Evolutionary conservation across 2,329 filamentous ascomycete genomes (phyloP), one percentile per base, ranked within the genome.

Genomic region (Zymoseptoria pseudotritici): DNA sequence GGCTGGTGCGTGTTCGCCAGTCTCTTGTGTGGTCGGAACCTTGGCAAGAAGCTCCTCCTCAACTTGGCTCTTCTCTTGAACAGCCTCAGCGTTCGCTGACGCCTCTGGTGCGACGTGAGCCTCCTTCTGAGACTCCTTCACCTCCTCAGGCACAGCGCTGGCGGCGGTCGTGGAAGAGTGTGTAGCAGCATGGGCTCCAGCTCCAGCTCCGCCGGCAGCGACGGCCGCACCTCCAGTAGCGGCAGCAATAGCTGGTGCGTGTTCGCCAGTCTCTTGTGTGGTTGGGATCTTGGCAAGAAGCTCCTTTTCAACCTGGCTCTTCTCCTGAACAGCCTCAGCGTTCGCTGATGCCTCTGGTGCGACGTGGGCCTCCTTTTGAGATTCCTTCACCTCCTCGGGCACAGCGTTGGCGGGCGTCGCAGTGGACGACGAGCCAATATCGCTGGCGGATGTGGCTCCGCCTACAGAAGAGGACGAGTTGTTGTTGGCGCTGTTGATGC

Each of bases 1-100:
- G 36, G 72, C 74, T 11, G 77, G 76, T 49, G 78, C 77, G 50
- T 78, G 76, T 62, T 79, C 77, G 36, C 78, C 78, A 54, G 72
- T 66, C 55, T 75, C 74, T 57, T 78, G 66, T 7, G 71, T 70
- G 54, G 73, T 71, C 65, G 74, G 66, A 36, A 75, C 80, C 73
- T 88, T 83, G 65, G 84, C 80, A 54, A 91, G 78, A 8, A 95
- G 79, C 76, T 96, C 88, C 24, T 83, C 74, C 77, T 95, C 90
- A 4, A 91, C 80, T 9, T 79, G 81, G 72, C 83, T 84, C 83
- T 94, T 94, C 67, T 92, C 89, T 63, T 82, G 77, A 6, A 94
- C 88, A 19, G 86, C 88, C 58, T 81, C 80, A 1, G 84, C 78
- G 73, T 86, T 87, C 58, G 83, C 82, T 42, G 88, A 83, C 36